Evolutionary conservation across 768 basidiomycete genomes (phyloP), one percentile per base, ranked within the genome.

Genomic region (Pisolithus marmoratus): DNA sequence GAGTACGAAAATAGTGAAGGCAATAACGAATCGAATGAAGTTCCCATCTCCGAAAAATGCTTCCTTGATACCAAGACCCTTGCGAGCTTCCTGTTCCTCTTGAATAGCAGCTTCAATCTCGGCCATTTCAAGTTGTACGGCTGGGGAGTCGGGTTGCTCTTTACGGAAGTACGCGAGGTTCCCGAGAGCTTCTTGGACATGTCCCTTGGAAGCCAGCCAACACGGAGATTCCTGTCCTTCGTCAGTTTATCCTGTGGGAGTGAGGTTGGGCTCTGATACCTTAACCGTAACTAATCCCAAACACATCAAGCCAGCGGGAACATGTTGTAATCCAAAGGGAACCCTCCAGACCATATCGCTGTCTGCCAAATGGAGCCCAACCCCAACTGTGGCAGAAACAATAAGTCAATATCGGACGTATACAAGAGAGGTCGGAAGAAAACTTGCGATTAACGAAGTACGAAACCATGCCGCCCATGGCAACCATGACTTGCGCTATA

Each of bases 221-320:
- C 80, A 69, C 11, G 81, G 81, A 1, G 80, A 81, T 56, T 82
- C 80, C 5, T 79, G 76, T 48, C 72, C 9, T 15, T 45, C n/a
- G 27, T 45, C 17, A 45, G 43, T 17, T 27, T 26, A 5, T 5
- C 5, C 12, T 5, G 1, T 17, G 20, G 17, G 27, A n/a, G 14
- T 27, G 5, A 17, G 3, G 9, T 17, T 4, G 29, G 19, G 24
- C 24, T 26, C 24, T 7, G 15, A 5, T 45, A 45, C 43, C 43
- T 45, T 45, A 26, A 45, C 26, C 15, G 43, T 45, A 19, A 45
- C 15, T 27, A 45, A 20, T 11, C 43, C 43, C 26, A 67, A 60
- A 31, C 73, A 50, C 8, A 76, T 58, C 56, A 83, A 76, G 0
- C 82, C 54, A 15, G 78, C 79, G 4, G 80, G 81, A 38, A 83